phyloP scores from a whole-genome alignment of 495 filamentous ascomycete genomes.

The Cercophora sp. region DNA sequence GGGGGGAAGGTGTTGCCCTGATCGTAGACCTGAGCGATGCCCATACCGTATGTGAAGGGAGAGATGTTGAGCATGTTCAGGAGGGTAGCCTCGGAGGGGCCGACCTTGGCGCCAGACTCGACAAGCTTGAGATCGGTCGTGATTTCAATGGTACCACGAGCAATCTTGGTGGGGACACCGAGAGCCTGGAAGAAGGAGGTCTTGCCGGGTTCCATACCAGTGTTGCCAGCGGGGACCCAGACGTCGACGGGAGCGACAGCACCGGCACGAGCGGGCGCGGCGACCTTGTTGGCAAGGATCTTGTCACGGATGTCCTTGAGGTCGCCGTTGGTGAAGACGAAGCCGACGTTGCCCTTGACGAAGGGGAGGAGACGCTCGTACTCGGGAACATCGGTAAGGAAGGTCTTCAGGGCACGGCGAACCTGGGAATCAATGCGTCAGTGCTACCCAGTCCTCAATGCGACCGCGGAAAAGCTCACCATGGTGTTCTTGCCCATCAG shows the following conservation, averaged over 20 bases:
- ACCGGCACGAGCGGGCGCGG: conserved; percentile 94
- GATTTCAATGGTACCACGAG: conserved; percentile 99
- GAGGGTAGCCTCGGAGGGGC: conserved; percentile 95
- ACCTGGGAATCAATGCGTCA: conserved; percentile 49
- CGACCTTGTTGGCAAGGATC: conserved; percentile 94
- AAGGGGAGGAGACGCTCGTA: conserved; percentile 94
- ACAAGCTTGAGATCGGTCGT: conserved; percentile 96
- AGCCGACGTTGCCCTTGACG: conserved; percentile 97
- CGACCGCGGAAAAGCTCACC: conserved; percentile 50
- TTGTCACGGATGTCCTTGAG: conserved; percentile 88
- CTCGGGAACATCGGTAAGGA: conserved; percentile 85
- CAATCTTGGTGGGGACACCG: conserved; percentile 99
- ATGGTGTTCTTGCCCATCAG: conserved; percentile 99
- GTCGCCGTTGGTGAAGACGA: conserved; percentile 98
- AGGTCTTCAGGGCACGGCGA: conserved; percentile 95
- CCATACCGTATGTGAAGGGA: conserved; percentile 99
- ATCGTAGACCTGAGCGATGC: conserved; percentile 92
- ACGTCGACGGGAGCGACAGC: conserved; percentile 87
- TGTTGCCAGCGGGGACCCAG: conserved; percentile 94
- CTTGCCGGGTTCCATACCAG: conserved; percentile 99
- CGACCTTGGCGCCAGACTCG: conserved; percentile 88
- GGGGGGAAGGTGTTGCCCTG: conserved; percentile 85
- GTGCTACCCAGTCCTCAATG: neutral
- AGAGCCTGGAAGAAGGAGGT: conserved; percentile 99
- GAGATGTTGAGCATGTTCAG: conserved; percentile 99